Conservation (phyloP, 148 eudicot species). For the Heliamphora exappendiculata region DNA sequence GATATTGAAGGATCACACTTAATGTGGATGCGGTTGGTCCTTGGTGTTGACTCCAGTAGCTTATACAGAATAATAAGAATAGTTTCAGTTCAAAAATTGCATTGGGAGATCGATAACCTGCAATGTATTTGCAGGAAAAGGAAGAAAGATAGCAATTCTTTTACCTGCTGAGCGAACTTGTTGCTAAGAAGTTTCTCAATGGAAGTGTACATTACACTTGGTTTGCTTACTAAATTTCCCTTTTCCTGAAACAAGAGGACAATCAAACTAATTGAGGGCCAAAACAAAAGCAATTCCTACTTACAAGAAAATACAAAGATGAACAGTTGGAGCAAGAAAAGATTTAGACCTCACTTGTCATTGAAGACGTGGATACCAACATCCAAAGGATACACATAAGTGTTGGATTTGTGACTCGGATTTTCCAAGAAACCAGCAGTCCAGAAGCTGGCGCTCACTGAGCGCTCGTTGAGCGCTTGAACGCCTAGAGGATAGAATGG, state of each 20-base stretch:
- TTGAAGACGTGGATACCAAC: no score
- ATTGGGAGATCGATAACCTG: background rate
- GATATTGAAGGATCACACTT: conserved; percentile 71
- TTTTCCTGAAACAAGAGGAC: conserved; percentile 40
- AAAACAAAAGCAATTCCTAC: background rate
- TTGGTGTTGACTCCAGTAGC: conserved; percentile 75
- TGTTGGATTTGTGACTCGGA: no score
- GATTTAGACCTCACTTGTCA: no score
- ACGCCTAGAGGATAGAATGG: no score
- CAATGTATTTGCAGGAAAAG: background rate
- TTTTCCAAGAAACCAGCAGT: no score
- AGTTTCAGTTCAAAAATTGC: conserved; percentile 3
- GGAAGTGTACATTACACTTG: conserved; percentile 32
- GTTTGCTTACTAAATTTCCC: conserved; percentile 24
- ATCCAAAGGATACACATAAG: background rate
- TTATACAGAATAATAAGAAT: conserved; percentile 17
- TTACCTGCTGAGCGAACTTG: conserved; percentile 78
- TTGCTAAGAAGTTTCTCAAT: conserved; percentile 61
- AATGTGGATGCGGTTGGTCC: conserved; percentile 44
- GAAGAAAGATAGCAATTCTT: background rate
- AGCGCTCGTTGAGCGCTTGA: no score
- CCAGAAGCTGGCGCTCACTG: no score
- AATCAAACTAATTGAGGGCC: background rate
- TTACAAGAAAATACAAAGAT: background rate
- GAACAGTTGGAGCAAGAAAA: no score